phyloP scores from a whole-genome alignment of 805 yeast species.

The Saccharomycopsis olivae region DNA sequence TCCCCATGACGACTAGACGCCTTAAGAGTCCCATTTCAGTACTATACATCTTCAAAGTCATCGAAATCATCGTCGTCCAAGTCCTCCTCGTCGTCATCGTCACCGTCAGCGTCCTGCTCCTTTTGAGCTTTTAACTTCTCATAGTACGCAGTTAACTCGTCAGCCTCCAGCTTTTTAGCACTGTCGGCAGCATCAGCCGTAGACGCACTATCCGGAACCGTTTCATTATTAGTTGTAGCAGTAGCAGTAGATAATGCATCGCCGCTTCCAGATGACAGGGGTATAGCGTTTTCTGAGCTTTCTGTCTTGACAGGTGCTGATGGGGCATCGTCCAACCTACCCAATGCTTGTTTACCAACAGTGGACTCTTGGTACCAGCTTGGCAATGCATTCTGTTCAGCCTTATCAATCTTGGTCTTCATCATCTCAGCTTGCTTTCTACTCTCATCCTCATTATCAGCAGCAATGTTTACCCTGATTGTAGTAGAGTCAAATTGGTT shows the following conservation, averaged over 20 bases:
- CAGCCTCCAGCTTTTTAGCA: constrained; percentile 35
- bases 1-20: too few species aligned
- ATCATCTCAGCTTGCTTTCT: constrained; percentile 47
- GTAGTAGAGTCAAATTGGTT: constrained; percentile 38
- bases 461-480: constrained; percentile 78
- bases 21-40: too few species aligned
- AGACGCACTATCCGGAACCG: too few species aligned
- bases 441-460: constrained; percentile 44
- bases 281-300: too few species aligned
- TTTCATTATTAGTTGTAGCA: constrained; percentile 19
- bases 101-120: constrained; percentile 50
- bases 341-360: constrained; percentile 58
- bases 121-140: constrained; percentile 66
- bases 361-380: constrained; percentile 93
- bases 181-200: too few species aligned
- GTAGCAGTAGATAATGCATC: background rate
- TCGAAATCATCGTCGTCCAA: constrained; percentile 33
- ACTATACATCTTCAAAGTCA: constrained; percentile 24
- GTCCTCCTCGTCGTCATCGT: constrained; percentile 43
- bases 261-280: too few species aligned
- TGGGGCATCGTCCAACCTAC: constrained; percentile 46
- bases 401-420: constrained; percentile 24
- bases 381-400: constrained; percentile 91
- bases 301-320: too few species aligned
- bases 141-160: constrained; percentile 64